Evolutionary conservation across 2,329 filamentous ascomycete genomes (phyloP), one percentile per base, ranked within the genome.

Genomic region (Claviceps capensis): DNA sequence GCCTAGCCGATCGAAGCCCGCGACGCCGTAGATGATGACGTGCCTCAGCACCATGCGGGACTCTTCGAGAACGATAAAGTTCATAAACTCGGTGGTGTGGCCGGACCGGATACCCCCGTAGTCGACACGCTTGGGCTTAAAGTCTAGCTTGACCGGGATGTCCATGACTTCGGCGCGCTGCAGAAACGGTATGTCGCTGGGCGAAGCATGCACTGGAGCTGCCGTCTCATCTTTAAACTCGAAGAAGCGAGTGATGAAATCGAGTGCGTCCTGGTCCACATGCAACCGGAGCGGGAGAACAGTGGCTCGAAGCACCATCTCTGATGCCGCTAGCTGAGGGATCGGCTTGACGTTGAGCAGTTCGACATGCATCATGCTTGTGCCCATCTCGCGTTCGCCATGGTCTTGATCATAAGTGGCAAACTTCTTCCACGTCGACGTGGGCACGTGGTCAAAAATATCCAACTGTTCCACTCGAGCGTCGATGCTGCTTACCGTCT

Each of bases 371-470:
- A 93, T 77, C 90, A 97, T 96, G 61, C 83, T 88, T 14, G 85
- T 85, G 17, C 83, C 85, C 67, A 87, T 85, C 68, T 97, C 88
- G 48, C 90, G 81, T 61, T 88, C 83, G n/a, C 86, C 87, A 11
- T 83, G 84, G 63, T 94, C 88, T 54, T 86, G 82, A 71, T 95
- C 86, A 61, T 95, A 96, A 0, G 91, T 97, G 14, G 88, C 83
- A 69, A 98, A 98, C 65, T 96, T 98, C 67, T 87, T 94, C 94
- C 94, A 98, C 0, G 91, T 96, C 3, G 93, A 98, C 0, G 88
- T 91, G 1, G 89, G 88, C 2, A 98, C 79, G 62, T 96, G 88
- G 65, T 98, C 93, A 56, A 93, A 95, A 16, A 98, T 83, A 59
- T 95, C 90, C 13, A 98, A 73, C 53, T 93, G 85, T 41, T 81